phyloP scores from a whole-genome alignment of 75 land plant species.

The Chamaecyparis obtusa region DNA sequence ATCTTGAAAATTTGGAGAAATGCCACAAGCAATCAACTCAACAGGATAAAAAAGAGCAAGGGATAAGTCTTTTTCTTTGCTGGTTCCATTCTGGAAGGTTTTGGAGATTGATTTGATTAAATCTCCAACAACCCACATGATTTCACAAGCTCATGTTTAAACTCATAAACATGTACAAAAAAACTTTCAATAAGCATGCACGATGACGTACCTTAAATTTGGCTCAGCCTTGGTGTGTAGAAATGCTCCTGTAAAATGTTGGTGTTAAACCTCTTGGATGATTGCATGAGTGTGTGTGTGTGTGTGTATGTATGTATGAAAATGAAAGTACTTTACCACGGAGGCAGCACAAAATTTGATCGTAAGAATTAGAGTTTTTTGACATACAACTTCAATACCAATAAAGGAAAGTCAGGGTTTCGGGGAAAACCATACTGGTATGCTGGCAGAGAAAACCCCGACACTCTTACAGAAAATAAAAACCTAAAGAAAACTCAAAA shows the following conservation, averaged over 20 bases:
- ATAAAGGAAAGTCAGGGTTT: too few species aligned
- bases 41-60: not conserved
- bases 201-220: not conserved
- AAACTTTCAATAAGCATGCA: not conserved
- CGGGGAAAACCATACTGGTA: too few species aligned
- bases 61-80: not conserved
- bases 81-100: not conserved
- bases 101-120: not conserved
- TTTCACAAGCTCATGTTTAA: not conserved
- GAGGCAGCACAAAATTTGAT: too few species aligned
- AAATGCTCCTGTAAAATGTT: not conserved
- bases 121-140: not conserved
- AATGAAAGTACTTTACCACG: not conserved
- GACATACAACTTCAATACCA: too few species aligned
- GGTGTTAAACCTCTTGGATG: not conserved
- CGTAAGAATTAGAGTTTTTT: too few species aligned
- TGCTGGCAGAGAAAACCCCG: too few species aligned
- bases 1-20: too few species aligned
- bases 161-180: not conserved
- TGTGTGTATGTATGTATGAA: too few species aligned
- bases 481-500: too few species aligned
- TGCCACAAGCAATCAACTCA: not conserved
- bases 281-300: too few species aligned
- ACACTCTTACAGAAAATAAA: too few species aligned
- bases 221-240: not conserved